phyloP scores from a whole-genome alignment of 2,329 filamentous ascomycete species.

The Dendryphion nanum region DNA sequence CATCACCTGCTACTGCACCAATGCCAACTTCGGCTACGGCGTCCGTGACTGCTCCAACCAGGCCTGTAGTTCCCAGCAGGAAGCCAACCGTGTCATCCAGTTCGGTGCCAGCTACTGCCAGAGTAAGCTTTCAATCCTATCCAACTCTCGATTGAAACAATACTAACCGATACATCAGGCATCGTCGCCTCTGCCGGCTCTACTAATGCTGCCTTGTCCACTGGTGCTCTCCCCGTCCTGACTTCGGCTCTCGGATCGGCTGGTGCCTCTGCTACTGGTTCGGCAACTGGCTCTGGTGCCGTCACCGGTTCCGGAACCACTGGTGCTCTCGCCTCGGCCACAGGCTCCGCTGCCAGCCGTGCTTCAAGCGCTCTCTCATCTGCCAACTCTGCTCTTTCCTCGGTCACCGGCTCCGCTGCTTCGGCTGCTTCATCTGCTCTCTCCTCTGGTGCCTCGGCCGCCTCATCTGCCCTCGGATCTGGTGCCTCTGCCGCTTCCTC shows the following conservation, averaged over 20 bases:
- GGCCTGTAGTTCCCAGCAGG: slow-evolving; percentile 31
- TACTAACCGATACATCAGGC: slow-evolving; percentile 7
- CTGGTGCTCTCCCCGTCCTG: slow-evolving; percentile 20
- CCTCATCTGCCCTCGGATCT: slow-evolving; percentile 3
- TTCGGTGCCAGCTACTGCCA: slow-evolving; percentile 35
- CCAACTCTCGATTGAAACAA: background rate
- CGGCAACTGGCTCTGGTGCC: slow-evolving; percentile 7
- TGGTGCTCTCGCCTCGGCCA: slow-evolving; percentile 7
- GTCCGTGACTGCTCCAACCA: slow-evolving; percentile 49
- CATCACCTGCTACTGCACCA: slow-evolving; percentile 45
- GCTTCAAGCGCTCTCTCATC: slow-evolving; percentile 3
- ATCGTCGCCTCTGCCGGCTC: slow-evolving; percentile 8
- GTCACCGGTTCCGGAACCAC: slow-evolving; percentile 9
- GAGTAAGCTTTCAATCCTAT: slow-evolving; percentile 17
- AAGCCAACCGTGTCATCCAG: slow-evolving; percentile 29
- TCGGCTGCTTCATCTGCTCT: slow-evolving; percentile 7
- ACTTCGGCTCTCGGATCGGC: slow-evolving; percentile 20
- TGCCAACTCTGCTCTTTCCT: background rate
- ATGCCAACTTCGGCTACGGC: slow-evolving; percentile 46
- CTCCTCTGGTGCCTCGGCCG: slow-evolving; percentile 1
- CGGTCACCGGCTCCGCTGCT: slow-evolving; percentile 5
- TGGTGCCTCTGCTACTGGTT: slow-evolving; percentile 8
- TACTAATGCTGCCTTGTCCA: slow-evolving; percentile 8
- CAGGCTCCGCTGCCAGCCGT: slow-evolving; percentile 5
- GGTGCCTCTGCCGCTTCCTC: slow-evolving; percentile 6